These are phyloP conservation scores for Myxozyma neotropica DNA, from an alignment of 805 yeast genomes.

Conservation along the genomic window DNA sequence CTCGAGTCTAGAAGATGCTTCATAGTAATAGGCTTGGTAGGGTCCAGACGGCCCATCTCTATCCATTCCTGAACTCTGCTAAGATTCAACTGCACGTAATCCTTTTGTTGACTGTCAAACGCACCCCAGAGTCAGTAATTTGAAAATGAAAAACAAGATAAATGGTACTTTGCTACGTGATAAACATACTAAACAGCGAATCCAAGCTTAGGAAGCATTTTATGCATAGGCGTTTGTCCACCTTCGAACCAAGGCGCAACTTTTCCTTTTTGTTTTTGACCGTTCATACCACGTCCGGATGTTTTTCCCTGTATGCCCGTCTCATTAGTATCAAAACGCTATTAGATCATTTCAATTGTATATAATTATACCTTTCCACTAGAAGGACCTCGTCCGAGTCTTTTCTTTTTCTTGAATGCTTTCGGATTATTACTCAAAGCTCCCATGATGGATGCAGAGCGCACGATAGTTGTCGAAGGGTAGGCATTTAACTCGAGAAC, in stretches of 20 bases:
- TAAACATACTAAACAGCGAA: constrained; percentile 52
- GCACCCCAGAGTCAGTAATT: too few species aligned
- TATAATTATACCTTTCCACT: constrained; percentile 45
- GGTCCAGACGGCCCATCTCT: constrained; percentile 63
- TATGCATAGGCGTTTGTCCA: constrained; percentile 93
- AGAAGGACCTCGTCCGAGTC: constrained; percentile 91
- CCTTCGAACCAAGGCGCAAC: constrained; percentile 97
- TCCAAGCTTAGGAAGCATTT: constrained; percentile 85
- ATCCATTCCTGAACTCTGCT: constrained; percentile 71
- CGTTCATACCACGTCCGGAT: constrained; percentile 96
- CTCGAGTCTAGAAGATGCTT: constrained; percentile 75
- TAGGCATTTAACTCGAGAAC: not conserved
- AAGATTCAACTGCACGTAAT: constrained; percentile 55
- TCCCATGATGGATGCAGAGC: constrained; percentile 17
- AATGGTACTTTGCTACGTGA: not conserved
- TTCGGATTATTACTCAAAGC: constrained; percentile 23
- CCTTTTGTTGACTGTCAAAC: constrained; percentile 16
- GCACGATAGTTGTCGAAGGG: constrained; percentile 1
- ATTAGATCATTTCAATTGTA: not conserved
- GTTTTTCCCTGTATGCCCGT: constrained; percentile 72
- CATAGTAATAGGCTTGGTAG: constrained; percentile 61
- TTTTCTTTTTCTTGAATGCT: constrained; percentile 51
- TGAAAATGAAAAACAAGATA: too few species aligned
- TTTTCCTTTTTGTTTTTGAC: constrained; percentile 93
- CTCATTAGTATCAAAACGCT: not conserved